A percentile compares a stretch with the other conserved stretches of the same genome.
Conservation (phyloP, 2,329 filamentous ascomycete species). For the Phialophora expanda region DNA sequence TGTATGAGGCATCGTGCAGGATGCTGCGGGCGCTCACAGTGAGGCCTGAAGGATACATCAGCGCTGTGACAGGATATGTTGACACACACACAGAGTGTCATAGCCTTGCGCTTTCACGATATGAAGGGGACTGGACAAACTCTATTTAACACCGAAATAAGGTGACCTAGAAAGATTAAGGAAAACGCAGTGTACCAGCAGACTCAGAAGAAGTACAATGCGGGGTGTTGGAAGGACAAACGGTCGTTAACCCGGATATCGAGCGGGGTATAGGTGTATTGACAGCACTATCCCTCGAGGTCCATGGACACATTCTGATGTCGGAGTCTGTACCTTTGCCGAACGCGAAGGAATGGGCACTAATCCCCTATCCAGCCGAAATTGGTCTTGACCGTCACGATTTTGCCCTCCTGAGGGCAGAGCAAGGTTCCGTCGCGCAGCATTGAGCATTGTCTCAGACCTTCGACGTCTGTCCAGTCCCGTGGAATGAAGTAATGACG, state of each 20-base stretch:
- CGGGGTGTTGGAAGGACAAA: too few relatives aligned
- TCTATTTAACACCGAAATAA: too few relatives aligned
- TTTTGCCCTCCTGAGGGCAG: slow-evolving; percentile 21
- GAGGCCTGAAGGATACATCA: too few relatives aligned
- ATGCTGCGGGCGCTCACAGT: too few relatives aligned
- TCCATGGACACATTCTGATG: neutral
- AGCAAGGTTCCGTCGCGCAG: slow-evolving; percentile 15
- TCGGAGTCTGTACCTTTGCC: neutral
- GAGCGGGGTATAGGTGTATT: neutral
- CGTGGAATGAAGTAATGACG: slow-evolving; percentile 30
- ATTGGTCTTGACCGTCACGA: slow-evolving; percentile 19
- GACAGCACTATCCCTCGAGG: neutral
- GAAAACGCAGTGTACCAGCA: too few relatives aligned
- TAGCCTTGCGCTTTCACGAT: too few relatives aligned
- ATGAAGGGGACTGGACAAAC: too few relatives aligned
- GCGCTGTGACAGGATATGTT: too few relatives aligned
- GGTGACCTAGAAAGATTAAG: too few relatives aligned
- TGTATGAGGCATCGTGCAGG: neutral
- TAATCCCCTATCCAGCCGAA: neutral
- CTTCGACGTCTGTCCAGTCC: slow-evolving; percentile 22
- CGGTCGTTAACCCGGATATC: too few relatives aligned
- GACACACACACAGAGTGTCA: too few relatives aligned
- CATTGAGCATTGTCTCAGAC: slow-evolving; percentile 6
- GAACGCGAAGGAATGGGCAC: neutral
- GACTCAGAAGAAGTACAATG: too few relatives aligned